Evolutionary conservation across 2,329 filamentous ascomycete genomes (phyloP).

Genomic region (Colletotrichum endophyticum): DNA sequence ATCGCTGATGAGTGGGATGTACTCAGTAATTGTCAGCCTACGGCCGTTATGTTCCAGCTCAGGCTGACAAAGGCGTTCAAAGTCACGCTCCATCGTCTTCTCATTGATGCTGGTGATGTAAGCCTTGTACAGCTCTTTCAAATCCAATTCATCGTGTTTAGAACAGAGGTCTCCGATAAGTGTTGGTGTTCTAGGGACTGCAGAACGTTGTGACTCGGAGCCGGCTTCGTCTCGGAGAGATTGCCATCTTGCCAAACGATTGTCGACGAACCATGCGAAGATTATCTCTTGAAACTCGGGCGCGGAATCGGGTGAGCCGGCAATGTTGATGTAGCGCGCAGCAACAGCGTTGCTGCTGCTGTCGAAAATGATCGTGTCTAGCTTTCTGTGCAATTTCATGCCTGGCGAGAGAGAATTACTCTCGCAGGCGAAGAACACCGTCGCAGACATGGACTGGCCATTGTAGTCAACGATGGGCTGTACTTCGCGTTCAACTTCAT

Average conservation of each 20-base stretch:
- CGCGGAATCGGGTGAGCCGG: background rate
- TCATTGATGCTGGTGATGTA: slow-evolving; percentile 37
- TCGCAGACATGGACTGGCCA: background rate
- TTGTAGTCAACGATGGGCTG: background rate
- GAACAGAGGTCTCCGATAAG: background rate
- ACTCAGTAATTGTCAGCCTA: slow-evolving; percentile 25
- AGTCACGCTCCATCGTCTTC: slow-evolving; percentile 27
- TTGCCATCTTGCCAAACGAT: background rate
- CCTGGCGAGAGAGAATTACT: background rate
- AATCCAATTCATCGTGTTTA: background rate
- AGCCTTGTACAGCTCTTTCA: slow-evolving; percentile 24
- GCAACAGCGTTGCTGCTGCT: background rate
- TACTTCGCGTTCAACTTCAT: background rate
- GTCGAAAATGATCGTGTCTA: background rate
- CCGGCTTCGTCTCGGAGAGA: background rate
- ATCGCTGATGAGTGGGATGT: slow-evolving; percentile 32
- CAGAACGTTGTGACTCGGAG: background rate
- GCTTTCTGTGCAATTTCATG: background rate
- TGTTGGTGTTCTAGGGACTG: background rate
- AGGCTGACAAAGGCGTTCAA: slow-evolving; percentile 30
- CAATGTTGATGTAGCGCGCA: background rate
- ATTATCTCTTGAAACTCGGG: background rate
- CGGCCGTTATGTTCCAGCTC: slow-evolving; percentile 32
- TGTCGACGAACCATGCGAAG: background rate
- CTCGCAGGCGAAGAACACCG: background rate